Base-by-base conservation (phyloP, 1,139 yeast genomes). In the Blastobotrys persicus region DNA sequence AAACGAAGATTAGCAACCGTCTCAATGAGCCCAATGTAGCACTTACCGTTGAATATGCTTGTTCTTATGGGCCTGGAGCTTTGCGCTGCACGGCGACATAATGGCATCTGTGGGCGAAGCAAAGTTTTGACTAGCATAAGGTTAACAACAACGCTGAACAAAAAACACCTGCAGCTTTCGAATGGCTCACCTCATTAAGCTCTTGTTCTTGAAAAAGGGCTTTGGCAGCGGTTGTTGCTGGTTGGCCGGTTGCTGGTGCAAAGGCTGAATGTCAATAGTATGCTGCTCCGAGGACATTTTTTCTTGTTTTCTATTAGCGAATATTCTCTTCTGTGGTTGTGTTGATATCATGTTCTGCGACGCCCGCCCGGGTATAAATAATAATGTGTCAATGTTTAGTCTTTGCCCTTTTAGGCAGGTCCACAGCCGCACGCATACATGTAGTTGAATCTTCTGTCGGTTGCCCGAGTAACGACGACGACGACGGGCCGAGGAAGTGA, bases 51-150 rank as follows among this genome's bases (percentile, higher is more conserved):
- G 63, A 43, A 69, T 63, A 58, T 72, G 73, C 57, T 70, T 71
- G 56, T 64, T 66, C 62, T 74, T 77, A 57, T 77, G 80, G 43
- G 76, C 76, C 55, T 65, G 77, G 51, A 80, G 64, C 61, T 78
- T 79, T 48, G 77, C 76, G 4, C 82, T 74, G 57, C 83, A 77
- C 31, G 85, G 85, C 14, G 83, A 78, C 65, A 80, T 65, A 56
- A 79, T 59, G 46, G 70, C 73, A 59, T 79, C 84, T 1, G 84
- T 79, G 34, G 85, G 85, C 3, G 83, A 78, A 6, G 81, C 79
- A 58, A 77, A 73, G 52, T 61, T 64, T 40, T 53, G 56, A 20
- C 47, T 37, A 13, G 18, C 33, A 7, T 26, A 26, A 31, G 19
- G 42, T 39, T 41, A 33, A 34, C 45, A 16, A 6, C 28, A 3